Evolutionary conservation across 2,329 filamentous ascomycete genomes (phyloP).

Genomic region (Monilinia polystroma): DNA sequence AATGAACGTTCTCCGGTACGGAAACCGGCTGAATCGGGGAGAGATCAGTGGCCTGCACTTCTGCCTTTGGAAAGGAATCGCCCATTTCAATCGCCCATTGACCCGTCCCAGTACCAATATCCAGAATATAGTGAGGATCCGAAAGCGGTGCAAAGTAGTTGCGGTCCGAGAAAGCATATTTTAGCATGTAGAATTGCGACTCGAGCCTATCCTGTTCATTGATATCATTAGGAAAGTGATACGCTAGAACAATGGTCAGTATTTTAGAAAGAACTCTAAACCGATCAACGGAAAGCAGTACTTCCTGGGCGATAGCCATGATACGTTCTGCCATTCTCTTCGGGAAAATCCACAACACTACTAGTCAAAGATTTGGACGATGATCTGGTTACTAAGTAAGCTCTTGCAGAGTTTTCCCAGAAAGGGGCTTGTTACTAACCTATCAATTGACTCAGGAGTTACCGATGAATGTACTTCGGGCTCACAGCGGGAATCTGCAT

Average conservation of each 20-base stretch:
- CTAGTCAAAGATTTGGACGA: constrained; percentile 29
- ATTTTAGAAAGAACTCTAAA: not conserved
- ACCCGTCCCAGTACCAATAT: constrained; percentile 52
- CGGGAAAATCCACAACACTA: constrained; percentile 31
- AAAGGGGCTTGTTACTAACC: not conserved
- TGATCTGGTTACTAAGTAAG: not conserved
- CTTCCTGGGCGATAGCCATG: constrained; percentile 25
- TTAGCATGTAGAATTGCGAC: constrained; percentile 50
- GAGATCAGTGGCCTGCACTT: constrained; percentile 62
- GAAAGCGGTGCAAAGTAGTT: constrained; percentile 47
- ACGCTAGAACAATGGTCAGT: constrained; percentile 28
- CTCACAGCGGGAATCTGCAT: not conserved
- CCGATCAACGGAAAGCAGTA: constrained; percentile 13
- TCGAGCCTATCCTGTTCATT: constrained; percentile 51
- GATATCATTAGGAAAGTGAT: constrained; percentile 48
- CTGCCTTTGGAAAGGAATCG: constrained; percentile 57
- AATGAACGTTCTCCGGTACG: constrained; percentile 71
- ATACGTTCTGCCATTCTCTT: constrained; percentile 37
- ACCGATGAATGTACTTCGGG: constrained; percentile 1
- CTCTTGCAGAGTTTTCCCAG: not conserved
- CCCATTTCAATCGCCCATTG: constrained; percentile 64
- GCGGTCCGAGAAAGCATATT: constrained; percentile 38
- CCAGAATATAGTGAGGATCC: constrained; percentile 39
- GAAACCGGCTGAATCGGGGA: constrained; percentile 65
- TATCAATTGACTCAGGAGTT: constrained; percentile 9